phyloP scores from a whole-genome alignment of 345 rosid species.

The Eucalyptus pauciflora region DNA sequence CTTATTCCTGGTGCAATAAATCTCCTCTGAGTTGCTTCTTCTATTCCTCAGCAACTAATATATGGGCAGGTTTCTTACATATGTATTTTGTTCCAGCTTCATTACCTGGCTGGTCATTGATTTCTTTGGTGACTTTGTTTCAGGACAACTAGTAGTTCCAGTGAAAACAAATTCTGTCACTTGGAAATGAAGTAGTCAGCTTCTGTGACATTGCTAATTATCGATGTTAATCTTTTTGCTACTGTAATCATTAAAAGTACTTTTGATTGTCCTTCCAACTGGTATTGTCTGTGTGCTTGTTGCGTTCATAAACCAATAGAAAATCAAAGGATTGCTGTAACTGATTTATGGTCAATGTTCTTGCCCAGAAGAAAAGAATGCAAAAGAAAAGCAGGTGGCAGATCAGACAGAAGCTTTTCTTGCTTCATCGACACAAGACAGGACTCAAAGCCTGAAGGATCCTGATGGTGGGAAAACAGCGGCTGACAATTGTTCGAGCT shows the following conservation, averaged over 20 bases:
- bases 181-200: background rate
- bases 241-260: background rate
- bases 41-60: background rate
- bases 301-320: background rate
- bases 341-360: background rate
- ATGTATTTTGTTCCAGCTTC: background rate
- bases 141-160: background rate
- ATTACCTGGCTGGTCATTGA: background rate
- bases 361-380: constrained; percentile 40
- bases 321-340: background rate
- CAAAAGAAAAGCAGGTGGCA: constrained; percentile 31
- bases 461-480: constrained; percentile 24
- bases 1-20: background rate
- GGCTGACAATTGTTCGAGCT: constrained; percentile 45
- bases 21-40: background rate
- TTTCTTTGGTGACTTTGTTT: background rate
- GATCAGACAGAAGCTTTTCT: constrained; percentile 33
- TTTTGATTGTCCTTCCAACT: background rate
- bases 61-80: background rate
- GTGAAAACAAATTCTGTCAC: background rate
- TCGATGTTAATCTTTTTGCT: background rate
- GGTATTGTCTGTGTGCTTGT: background rate
- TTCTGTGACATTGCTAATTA: background rate
- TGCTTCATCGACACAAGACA: constrained; percentile 50
- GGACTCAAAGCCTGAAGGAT: constrained; percentile 32